A percentile compares a stretch with the other conserved stretches of the same genome.
phyloP scores from a whole-genome alignment of 2,329 filamentous ascomycete genomes.

The Aspergillus ruber region DNA sequence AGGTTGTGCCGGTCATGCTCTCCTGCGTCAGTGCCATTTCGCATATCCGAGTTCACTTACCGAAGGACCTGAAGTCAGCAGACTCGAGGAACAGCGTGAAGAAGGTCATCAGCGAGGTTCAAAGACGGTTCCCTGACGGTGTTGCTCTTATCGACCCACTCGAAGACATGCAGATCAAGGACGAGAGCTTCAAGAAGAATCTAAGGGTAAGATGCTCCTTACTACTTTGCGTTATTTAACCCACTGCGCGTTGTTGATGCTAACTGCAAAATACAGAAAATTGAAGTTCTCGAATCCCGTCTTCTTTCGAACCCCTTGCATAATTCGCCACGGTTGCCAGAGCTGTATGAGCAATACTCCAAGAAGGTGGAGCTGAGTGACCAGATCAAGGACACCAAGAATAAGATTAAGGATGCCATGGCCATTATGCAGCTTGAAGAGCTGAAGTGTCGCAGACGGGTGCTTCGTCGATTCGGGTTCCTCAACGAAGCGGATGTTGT shows the following conservation, averaged over 20 bases:
- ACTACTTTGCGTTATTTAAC: background rate
- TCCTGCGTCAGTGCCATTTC: slow-evolving; percentile 79
- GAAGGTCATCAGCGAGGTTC: slow-evolving; percentile 68
- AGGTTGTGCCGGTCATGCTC: slow-evolving; percentile 79
- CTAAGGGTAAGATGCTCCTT: slow-evolving; percentile 48
- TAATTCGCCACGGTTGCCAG: slow-evolving; percentile 74
- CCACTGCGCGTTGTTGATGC: slow-evolving; percentile 1
- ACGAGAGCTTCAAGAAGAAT: slow-evolving; percentile 88
- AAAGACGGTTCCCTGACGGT: slow-evolving; percentile 85
- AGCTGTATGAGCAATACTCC: slow-evolving; percentile 81
- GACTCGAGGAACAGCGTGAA: slow-evolving; percentile 64
- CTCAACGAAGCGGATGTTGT: slow-evolving; percentile 95
- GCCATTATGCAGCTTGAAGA: slow-evolving; percentile 92
- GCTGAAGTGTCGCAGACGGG: slow-evolving; percentile 90
- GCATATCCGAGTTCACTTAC: slow-evolving; percentile 76
- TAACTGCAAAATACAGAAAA: slow-evolving; percentile 58
- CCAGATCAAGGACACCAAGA: slow-evolving; percentile 82
- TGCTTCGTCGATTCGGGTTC: slow-evolving; percentile 87
- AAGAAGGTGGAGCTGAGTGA: slow-evolving; percentile 68
- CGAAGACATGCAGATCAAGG: slow-evolving; percentile 90
- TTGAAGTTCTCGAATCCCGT: slow-evolving; percentile 89
- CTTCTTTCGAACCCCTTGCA: slow-evolving; percentile 85
- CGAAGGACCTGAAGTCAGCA: slow-evolving; percentile 63
- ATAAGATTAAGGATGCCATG: slow-evolving; percentile 75
- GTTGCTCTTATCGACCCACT: slow-evolving; percentile 84